These are phyloP conservation scores for Sporothrix sp. DNA, from an alignment of 2,329 filamentous ascomycete species.

Conservation along the genomic window DNA sequence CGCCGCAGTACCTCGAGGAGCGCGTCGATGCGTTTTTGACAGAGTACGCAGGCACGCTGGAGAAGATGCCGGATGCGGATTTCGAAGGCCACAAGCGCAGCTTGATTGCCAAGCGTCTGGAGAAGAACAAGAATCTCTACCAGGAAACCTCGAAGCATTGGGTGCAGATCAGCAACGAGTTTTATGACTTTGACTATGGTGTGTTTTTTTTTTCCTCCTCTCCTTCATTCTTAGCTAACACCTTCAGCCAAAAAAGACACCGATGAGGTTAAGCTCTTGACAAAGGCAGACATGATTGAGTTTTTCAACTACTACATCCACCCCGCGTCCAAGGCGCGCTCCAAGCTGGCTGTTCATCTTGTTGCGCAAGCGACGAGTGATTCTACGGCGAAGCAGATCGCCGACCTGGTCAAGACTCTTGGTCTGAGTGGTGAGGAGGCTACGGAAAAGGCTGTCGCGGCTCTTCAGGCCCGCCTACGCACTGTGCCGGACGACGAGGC, in stretches of 20 bases:
- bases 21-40: conserved; percentile 79
- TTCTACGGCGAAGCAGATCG: conserved; percentile 32
- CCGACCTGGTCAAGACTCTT: conserved; percentile 30
- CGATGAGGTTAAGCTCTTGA: conserved; percentile 60
- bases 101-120: conserved; percentile 73
- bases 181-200: conserved; percentile 84
- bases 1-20: conserved; percentile 71
- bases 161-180: conserved; percentile 75
- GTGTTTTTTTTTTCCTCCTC: conserved; percentile 26
- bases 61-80: conserved; percentile 68
- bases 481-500: conserved; percentile 34
- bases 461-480: conserved; percentile 26
- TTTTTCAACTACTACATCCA: conserved; percentile 72
- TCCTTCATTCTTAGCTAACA: not conserved
- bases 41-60: conserved; percentile 54
- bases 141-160: conserved; percentile 78
- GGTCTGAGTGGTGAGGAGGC: conserved; percentile 26
- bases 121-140: conserved; percentile 85
- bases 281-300: conserved; percentile 66
- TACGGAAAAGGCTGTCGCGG: conserved; percentile 23
- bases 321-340: conserved; percentile 59
- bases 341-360: conserved; percentile 80
- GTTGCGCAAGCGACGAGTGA: conserved; percentile 57
- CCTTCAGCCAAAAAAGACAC: conserved; percentile 65
- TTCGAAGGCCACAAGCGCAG: conserved; percentile 90